Evolutionary conservation across 345 rosid species (phyloP), one percentile per base, ranked within the genome.

Genomic region (Lepidium sativum): DNA sequence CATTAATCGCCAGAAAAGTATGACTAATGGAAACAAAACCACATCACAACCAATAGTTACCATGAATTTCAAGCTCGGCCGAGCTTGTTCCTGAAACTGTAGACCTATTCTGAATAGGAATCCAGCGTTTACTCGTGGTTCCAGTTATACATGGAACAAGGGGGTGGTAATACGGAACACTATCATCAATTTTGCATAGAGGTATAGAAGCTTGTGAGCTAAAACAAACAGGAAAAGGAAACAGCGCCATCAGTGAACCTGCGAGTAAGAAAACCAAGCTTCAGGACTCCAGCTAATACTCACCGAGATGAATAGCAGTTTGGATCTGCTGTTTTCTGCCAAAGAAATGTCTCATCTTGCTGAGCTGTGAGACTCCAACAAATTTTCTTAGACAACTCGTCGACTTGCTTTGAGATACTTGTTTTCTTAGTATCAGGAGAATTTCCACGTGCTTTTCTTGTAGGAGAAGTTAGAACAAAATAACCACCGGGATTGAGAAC

Each of bases 401-500:
- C 86, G 53, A 85, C 75, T 14, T 83, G 84, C 25, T 79, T 74
- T 64, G 80, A 56, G 54, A 75, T 72, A 71, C 79, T 80, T 58
- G 81, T 77, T 77, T 79, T 86, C 81, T 82, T 94, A 12, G 42
- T 58, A 21, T 65, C 77, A 10, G 57, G 39, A 37, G 79, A 80
- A 60, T 75, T 77, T 64, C 89, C 89, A 14, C 70, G 82, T 40
- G 84, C 78, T 73, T 79, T 86, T 67, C 72, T 85, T 43, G 84
- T 63, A 10, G 92, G 92, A 31, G 91, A 84, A 43, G 97, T 94
- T 69, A 88, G 79, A 74, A 85, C 96, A 81, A 94, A 91, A 70
- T 86, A 94, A 37, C 97, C 99, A 53, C 99, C 95, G 8, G 99
- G 99, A 81, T 79, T 91, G 29, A 94, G 87, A 40, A 91, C 74